Base-by-base conservation (phyloP, 2,329 filamentous ascomycete genomes). In the Cladosporium oxysporum region DNA sequence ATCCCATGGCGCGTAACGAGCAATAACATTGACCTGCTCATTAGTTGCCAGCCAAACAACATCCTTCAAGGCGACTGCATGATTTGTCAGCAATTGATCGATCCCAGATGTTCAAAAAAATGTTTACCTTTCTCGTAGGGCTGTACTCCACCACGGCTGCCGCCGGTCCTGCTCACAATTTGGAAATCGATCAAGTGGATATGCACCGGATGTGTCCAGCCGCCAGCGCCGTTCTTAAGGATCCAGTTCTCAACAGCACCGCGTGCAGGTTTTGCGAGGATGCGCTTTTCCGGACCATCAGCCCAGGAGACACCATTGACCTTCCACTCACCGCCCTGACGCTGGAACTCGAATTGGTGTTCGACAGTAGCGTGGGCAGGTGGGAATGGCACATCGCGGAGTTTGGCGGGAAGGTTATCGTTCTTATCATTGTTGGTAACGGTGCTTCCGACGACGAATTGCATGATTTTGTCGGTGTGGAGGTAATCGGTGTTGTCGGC, bases 161-260 rank as follows among this genome's bases (percentile, higher is more conserved):
- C 80, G 3, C 83, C 82, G 0, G 72, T 80, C 18, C 85, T 82
- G 8, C 76, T 78, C n/a, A 87, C 69, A 37, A 88, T 78, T 64
- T 83, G 81, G 74, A 88, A 85, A 88, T 82, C 2, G 85, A 88
- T 82, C 2, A 88, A 79, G 70, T 88, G 86, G 55, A 88, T 82
- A 73, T 88, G 85, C 47, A 80, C 75, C 0, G 84, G 85, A 69
- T 87, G 85, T 0, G 49, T 53, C 23, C 82, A 85, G 35, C 66
- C 62, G 81, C 76, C 74, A 84, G 80, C 7, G 80, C 78, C 7
- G 79, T 79, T 58, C 83, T 83, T 61, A 1, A 79, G 66, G 21
- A 73, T 70, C 77, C 77, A 79, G 23, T 77, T 73, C 66, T 79
- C 77, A 21, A 76, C 73, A 5, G 69, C 65, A 10, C 77, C 77